Conservation (phyloP, 1,284 basidiomycete genomes). For the Cerioporus squamosus region DNA sequence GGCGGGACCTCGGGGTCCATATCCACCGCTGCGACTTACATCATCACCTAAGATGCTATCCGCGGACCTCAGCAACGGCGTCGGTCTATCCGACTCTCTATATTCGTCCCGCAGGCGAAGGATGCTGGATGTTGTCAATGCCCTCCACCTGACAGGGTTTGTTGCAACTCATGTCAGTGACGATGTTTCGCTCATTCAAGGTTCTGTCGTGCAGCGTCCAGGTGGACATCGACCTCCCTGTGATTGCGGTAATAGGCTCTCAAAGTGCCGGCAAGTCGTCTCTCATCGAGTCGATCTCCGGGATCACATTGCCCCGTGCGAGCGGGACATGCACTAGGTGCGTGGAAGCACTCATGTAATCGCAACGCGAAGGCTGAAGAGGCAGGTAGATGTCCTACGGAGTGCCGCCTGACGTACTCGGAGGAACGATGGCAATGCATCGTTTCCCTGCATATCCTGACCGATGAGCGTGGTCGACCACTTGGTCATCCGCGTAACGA, state of each 20-base stretch:
- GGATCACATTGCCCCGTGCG: slow-evolving; percentile 69
- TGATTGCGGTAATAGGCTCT: slow-evolving; percentile 54
- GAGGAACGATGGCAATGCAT: slow-evolving; percentile 59
- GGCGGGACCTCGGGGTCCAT: background rate
- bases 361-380: slow-evolving; percentile 1
- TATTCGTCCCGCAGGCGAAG: slow-evolving; percentile 41
- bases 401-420: slow-evolving; percentile 60
- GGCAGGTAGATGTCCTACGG: slow-evolving; percentile 65
- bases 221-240: slow-evolving; percentile 68
- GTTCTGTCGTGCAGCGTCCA: slow-evolving; percentile 48
- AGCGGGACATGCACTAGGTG: slow-evolving; percentile 69
- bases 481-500: slow-evolving; percentile 47
- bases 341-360: background rate
- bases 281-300: slow-evolving; percentile 75
- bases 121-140: slow-evolving; percentile 58
- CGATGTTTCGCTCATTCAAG: background rate
- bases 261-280: slow-evolving; percentile 74
- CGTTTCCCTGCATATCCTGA: slow-evolving; percentile 53
- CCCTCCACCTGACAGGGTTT: slow-evolving; percentile 61
- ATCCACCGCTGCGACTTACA: background rate
- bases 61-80: background rate
- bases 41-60: background rate
- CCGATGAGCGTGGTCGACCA: slow-evolving; percentile 47
- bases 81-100: slow-evolving; percentile 48
- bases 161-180: background rate